Base-by-base conservation (phyloP, 371 early-diverging fungal species). In the Funneliformis caledonium region DNA sequence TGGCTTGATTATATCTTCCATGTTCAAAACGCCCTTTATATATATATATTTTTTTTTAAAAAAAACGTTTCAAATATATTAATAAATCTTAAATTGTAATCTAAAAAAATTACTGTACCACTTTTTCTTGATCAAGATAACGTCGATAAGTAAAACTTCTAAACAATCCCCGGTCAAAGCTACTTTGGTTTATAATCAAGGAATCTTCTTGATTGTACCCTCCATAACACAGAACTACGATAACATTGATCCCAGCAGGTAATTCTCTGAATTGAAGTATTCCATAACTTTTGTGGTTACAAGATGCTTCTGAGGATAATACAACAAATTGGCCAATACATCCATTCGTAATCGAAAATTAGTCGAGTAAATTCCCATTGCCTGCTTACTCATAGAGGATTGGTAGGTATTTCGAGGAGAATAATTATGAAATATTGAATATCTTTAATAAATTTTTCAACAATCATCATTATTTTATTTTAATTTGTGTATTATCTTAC, bases 201-300 rank as follows among this genome's bases (percentile, higher is more conserved):
- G 95, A 93, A 86, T 97, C 97, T 87, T 97, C 97, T 85, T 96
- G 96, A 86, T 97, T 96, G 89, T 97, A 97, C n/a, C 97, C 97
- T n/a, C 92, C 90, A 84, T 97, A 96, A 82, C 92, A 94, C 80
- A 94, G 92, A 68, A 93, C 96, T 14, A 97, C 96, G 62, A 96
- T 91, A 19, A 95, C 95, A 86, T 97, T 97, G 85, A 96, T 96
- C 10, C 97, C 97, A 56, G 97, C 95, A 0, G 97, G 97, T 43
- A 97, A 88, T 81, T 96, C 94, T 76, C 92, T 89, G 89, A 95
- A 97, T 70, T 88, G 86, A 62, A 97, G 83, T 90, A 94, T 81
- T 96, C 92, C 94, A 97, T 97, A 48, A 93, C 83, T 61, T 92
- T 88, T 45, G 97, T 97, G n/a, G 92, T 92, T 4, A 93, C 96